A percentile compares a stretch with the other conserved stretches of the same genome.
Conservation (phyloP, 2,329 filamentous ascomycete species). For the Mollisiaceae sp. region DNA sequence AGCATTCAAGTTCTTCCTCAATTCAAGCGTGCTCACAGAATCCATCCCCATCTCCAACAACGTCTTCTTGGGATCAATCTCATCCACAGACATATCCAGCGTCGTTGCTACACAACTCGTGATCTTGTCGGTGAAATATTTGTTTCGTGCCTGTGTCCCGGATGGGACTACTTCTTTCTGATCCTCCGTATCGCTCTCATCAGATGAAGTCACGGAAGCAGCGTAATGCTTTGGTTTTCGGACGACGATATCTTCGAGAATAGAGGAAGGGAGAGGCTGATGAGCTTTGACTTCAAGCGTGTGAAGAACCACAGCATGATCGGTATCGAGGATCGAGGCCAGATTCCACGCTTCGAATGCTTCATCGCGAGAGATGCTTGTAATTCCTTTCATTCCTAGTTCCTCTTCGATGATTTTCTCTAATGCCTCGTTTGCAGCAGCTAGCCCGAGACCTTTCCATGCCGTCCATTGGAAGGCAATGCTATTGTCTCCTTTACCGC, state of each 20-base stretch:
- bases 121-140: slow-evolving; percentile 42
- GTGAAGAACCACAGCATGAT: slow-evolving; percentile 46
- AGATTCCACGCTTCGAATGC: slow-evolving; percentile 50
- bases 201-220: neutral
- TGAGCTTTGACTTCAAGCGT: neutral
- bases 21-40: slow-evolving; percentile 23
- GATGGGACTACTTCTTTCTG: neutral
- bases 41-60: slow-evolving; percentile 45
- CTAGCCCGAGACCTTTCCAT: slow-evolving; percentile 48
- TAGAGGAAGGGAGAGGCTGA: neutral
- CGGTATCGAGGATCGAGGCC: slow-evolving; percentile 43
- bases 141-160: slow-evolving; percentile 37
- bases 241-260: slow-evolving; percentile 12
- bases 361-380: slow-evolving; percentile 48
- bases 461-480: slow-evolving; percentile 50
- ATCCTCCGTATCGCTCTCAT: neutral
- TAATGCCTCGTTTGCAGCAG: slow-evolving; percentile 43
- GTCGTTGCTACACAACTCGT: slow-evolving; percentile 39
- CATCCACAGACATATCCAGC: slow-evolving; percentile 11
- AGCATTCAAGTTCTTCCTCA: slow-evolving; percentile 51
- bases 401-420: slow-evolving; percentile 47
- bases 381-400: slow-evolving; percentile 49
- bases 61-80: slow-evolving; percentile 28
- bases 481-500: slow-evolving; percentile 46
- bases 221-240: neutral